These are phyloP conservation scores for Poa annua DNA, from an alignment of 176 grass and related monocot genomes.

Conservation along the genomic window DNA sequence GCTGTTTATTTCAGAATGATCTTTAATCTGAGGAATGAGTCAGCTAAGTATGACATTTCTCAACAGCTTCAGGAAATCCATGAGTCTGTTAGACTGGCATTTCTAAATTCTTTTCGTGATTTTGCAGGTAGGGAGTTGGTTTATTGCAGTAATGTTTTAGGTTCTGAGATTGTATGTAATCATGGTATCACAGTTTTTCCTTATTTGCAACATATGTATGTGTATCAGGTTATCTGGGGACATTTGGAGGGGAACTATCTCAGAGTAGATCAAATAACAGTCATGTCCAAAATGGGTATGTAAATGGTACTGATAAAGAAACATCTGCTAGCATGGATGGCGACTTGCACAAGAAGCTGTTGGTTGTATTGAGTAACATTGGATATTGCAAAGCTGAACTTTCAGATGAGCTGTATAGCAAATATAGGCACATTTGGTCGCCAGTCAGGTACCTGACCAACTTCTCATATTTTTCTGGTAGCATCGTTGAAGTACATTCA, in stretches of 20 bases:
- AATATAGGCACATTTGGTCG: constrained; percentile 95
- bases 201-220: constrained; percentile 42
- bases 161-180: constrained; percentile 10
- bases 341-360: constrained; percentile 74
- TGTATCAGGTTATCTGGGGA: constrained; percentile 83
- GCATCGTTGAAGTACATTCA: constrained; percentile 26
- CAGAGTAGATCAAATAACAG: constrained; percentile 80
- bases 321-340: constrained; percentile 48
- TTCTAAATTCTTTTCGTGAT: constrained; percentile 94
- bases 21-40: constrained; percentile 81
- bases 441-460: constrained; percentile 56
- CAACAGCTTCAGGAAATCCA: constrained; percentile 96
- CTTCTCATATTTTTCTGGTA: constrained; percentile 30
- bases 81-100: constrained; percentile 96
- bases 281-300: constrained; percentile 81
- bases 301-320: constrained; percentile 65
- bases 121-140: constrained; percentile 78
- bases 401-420: constrained; percentile 76
- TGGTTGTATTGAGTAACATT: constrained; percentile 99
- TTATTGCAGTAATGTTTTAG: constrained; percentile 20
- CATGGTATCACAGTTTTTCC: constrained; percentile 19
- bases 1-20: constrained; percentile 77
- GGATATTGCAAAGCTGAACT: constrained; percentile 95
- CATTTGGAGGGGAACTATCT: constrained; percentile 69
- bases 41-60: constrained; percentile 75